phyloP scores from a whole-genome alignment of 164 flowering plant species.

The Nymphaea thermarum region DNA sequence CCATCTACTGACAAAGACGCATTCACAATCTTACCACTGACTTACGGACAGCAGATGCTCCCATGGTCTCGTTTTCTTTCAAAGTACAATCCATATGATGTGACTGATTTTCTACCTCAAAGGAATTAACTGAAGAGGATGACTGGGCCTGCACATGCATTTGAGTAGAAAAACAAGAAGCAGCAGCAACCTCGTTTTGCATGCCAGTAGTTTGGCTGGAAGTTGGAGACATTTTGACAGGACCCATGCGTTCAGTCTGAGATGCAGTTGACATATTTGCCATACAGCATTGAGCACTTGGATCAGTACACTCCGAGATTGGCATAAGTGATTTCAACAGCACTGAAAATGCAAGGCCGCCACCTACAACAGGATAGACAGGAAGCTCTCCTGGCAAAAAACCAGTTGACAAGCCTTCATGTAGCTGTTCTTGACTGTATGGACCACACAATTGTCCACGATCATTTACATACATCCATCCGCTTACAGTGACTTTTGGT shows the following conservation, averaged over 20 bases:
- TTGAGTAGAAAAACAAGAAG: background rate
- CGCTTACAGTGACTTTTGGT: constrained; percentile 34
- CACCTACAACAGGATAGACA: constrained; percentile 80
- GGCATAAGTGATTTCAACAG: constrained; percentile 72
- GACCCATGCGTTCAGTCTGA: background rate
- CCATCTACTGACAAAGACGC: background rate
- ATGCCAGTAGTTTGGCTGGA: constrained; percentile 5
- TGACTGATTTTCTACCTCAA: constrained; percentile 10
- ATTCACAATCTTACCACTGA: background rate
- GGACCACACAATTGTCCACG: constrained; percentile 90
- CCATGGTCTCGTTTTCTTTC: background rate
- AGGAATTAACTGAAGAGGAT: constrained; percentile 5
- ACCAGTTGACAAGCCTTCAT: constrained; percentile 76
- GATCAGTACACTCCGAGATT: constrained; percentile 74
- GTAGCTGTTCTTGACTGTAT: constrained; percentile 69
- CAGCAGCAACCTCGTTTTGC: constrained; percentile 7
- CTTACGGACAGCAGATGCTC: background rate
- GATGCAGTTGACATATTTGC: constrained; percentile 5
- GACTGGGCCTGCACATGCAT: background rate
- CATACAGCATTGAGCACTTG: constrained; percentile 52
- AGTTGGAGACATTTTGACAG: constrained; percentile 9
- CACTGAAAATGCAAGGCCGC: constrained; percentile 42
- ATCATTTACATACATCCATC: constrained; percentile 93
- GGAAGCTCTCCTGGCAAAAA: constrained; percentile 84
- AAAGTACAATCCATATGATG: constrained; percentile 1